Evolutionary conservation across 306 rosid genomes (phyloP).

Genomic region (Malus domestica): ASM211411v1 NC_041795.1:18254001-18254500

Average conservation of each 20-base stretch:
- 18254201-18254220: slow-evolving; percentile 86
- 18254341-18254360: slow-evolving; percentile 54
- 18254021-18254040: slow-evolving; percentile 77
- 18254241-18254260: slow-evolving; percentile 71
- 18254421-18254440: slow-evolving; percentile 16
- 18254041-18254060: slow-evolving; percentile 81
- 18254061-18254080: slow-evolving; percentile 67
- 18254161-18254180: slow-evolving; percentile 67
- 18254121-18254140: slow-evolving; percentile 64
- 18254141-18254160: slow-evolving; percentile 47
- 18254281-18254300: slow-evolving; percentile 70
- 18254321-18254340: slow-evolving; percentile 65
- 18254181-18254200: slow-evolving; percentile 88
- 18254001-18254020: slow-evolving; percentile 77
- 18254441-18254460: slow-evolving; percentile 27
- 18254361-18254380: slow-evolving; percentile 42
- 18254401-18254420: slow-evolving; percentile 67
- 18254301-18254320: slow-evolving; percentile 64
- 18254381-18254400: slow-evolving; percentile 15
- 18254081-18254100: slow-evolving; percentile 94
- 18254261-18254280: slow-evolving; percentile 75
- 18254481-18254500: slow-evolving; percentile 27
- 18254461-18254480: slow-evolving; percentile 32
- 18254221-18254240: slow-evolving; percentile 87
- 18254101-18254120: slow-evolving; percentile 78